phyloP scores from a whole-genome alignment of 164 flowering plant species.

The Piper betle region DNA sequence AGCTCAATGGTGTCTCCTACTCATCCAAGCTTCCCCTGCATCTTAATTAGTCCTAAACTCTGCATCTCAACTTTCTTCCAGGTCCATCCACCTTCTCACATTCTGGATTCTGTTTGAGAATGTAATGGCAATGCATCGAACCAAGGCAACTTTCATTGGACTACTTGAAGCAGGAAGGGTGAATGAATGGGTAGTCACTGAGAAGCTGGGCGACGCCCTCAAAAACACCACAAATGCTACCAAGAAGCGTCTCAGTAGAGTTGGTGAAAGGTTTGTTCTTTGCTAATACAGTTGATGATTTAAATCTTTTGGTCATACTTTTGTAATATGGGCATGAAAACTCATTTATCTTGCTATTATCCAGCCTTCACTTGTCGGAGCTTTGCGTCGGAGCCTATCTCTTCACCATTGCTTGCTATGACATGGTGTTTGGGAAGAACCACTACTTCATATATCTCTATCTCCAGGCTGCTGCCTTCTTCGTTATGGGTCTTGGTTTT shows the following conservation, averaged over 20 bases:
- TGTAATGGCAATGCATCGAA: constrained; percentile 94
- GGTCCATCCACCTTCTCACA: constrained; percentile 78
- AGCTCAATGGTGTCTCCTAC: background rate
- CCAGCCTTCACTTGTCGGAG: constrained; percentile 55
- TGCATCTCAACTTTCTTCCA: constrained; percentile 13
- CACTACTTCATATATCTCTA: constrained; percentile 58
- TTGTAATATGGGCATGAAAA: background rate
- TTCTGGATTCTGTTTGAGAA: constrained; percentile 98
- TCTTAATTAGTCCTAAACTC: background rate
- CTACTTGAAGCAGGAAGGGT: constrained; percentile 75
- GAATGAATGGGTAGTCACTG: constrained; percentile 98
- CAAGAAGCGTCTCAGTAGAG: constrained; percentile 24
- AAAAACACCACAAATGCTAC: constrained; percentile 38
- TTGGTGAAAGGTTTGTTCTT: constrained; percentile 46
- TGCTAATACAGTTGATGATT: background rate
- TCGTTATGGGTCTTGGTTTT: constrained; percentile 59
- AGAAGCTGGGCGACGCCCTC: constrained; percentile 70
- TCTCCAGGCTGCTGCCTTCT: constrained; percentile 61
- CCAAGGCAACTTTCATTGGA: constrained; percentile 89
- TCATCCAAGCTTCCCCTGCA: background rate
- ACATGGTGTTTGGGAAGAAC: constrained; percentile 44
- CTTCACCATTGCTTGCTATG: constrained; percentile 55
- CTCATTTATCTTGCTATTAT: background rate
- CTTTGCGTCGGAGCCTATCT: constrained; percentile 47
- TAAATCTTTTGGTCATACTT: background rate